Percentiles rank a stretch among this genome's conserved stretches.
phyloP scores from a whole-genome alignment of 495 filamentous ascomycete species.

The Xylaria castorea region DNA sequence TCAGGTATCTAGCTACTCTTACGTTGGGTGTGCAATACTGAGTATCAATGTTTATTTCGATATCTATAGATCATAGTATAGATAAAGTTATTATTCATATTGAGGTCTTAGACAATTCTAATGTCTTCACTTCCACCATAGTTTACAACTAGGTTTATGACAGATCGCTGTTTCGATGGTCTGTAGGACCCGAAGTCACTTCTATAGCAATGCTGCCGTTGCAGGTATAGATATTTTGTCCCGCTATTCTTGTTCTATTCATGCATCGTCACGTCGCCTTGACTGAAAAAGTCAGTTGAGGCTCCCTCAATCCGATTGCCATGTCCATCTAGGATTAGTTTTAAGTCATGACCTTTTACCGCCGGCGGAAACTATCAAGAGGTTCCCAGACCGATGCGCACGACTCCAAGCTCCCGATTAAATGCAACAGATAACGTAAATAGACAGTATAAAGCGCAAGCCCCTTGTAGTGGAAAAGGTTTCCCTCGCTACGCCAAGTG shows the following conservation, averaged over 20 bases:
- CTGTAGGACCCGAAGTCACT: background rate
- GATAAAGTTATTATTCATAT: background rate
- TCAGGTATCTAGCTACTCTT: too few relatives aligned
- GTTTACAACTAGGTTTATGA: background rate
- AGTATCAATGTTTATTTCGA: background rate
- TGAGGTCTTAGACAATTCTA: background rate
- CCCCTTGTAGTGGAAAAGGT: background rate
- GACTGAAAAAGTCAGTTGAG: conserved; percentile 8
- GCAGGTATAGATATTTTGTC: conserved; percentile 23
- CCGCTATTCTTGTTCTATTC: conserved; percentile 19
- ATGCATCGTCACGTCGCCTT: conserved; percentile 17
- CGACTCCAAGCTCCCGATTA: conserved; percentile 20
- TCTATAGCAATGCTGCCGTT: background rate
- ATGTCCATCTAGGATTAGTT: conserved; percentile 15
- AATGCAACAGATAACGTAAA: conserved; percentile 11
- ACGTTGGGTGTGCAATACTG: background rate
- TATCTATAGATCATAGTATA: background rate
- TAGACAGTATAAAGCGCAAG: background rate
- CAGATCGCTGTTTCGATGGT: background rate
- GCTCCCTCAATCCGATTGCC: background rate
- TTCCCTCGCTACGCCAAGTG: background rate
- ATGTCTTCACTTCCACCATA: background rate
- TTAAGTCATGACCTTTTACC: conserved; percentile 4
- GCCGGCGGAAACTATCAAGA: conserved; percentile 15
- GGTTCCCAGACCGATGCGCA: conserved; percentile 10